Evolutionary conservation across 2,329 filamentous ascomycete species (phyloP).

Genomic region (Ophiocordyceps camponoti-saundersi): DNA sequence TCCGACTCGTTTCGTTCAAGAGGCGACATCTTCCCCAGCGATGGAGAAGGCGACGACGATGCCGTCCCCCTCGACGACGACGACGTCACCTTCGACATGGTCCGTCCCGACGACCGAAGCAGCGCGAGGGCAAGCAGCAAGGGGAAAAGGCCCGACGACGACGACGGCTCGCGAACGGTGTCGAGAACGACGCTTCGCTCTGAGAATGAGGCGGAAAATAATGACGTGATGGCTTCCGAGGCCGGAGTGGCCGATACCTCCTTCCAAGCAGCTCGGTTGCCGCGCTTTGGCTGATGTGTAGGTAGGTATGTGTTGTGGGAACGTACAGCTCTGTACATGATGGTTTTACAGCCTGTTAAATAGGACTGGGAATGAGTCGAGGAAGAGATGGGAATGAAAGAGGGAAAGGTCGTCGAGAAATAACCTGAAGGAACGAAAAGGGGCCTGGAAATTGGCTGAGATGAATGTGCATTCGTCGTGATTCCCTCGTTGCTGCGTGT

Average conservation of each 20-base stretch:
- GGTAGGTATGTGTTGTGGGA: too few relatives aligned
- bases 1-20: constrained; percentile 74
- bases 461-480: too few relatives aligned
- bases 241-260: too few relatives aligned
- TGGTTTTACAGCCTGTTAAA: too few relatives aligned
- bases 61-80: constrained; percentile 86
- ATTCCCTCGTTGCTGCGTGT: too few relatives aligned
- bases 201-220: constrained; percentile 2
- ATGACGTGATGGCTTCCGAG: background rate
- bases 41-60: constrained; percentile 74
- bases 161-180: constrained; percentile 27
- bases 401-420: too few relatives aligned
- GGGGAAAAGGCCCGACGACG: constrained; percentile 29
- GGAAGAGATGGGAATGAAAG: too few relatives aligned
- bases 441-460: too few relatives aligned
- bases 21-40: constrained; percentile 81
- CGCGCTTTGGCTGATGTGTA: background rate
- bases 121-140: constrained; percentile 36
- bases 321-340: too few relatives aligned
- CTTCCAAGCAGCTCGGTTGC: background rate
- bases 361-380: too few relatives aligned
- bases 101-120: constrained; percentile 58
- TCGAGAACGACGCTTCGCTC: constrained; percentile 43
- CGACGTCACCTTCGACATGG: constrained; percentile 73
- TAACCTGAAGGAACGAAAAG: too few relatives aligned